Percentiles rank a stretch among this genome's conserved stretches.
phyloP scores from a whole-genome alignment of 2,329 filamentous ascomycete genomes.

The Boeremia exigua region DNA sequence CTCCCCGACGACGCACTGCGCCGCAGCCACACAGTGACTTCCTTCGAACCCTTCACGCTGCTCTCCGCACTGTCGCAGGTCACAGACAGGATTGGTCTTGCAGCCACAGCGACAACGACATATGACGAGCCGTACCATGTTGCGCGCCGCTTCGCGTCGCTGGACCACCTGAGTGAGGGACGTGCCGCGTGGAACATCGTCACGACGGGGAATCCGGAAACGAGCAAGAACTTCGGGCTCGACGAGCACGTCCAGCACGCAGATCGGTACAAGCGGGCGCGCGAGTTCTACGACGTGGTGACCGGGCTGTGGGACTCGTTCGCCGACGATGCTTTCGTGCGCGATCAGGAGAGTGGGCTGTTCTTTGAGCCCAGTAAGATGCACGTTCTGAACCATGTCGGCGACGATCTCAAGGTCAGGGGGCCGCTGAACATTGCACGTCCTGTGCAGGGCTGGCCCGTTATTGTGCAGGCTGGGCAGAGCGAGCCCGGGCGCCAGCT shows the following conservation, averaged over 20 bases:
- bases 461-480: conserved; percentile 62
- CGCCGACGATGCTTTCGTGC: conserved; percentile 68
- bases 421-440: conserved; percentile 61
- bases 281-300: conserved; percentile 72
- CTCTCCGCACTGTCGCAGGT: conserved; percentile 69
- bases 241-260: conserved; percentile 66
- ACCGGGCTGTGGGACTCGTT: conserved; percentile 73
- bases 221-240: conserved; percentile 66
- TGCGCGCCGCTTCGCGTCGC: conserved; percentile 65
- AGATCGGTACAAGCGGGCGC: conserved; percentile 69
- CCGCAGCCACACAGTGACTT: conserved; percentile 63
- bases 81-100: conserved; percentile 71
- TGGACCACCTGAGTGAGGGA: conserved; percentile 70
- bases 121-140: conserved; percentile 73
- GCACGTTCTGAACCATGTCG: conserved; percentile 60
- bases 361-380: conserved; percentile 64
- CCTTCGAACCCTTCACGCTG: conserved; percentile 71
- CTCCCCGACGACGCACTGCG: conserved; percentile 60
- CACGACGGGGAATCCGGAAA: conserved; percentile 69
- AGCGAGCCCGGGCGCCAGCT: conserved; percentile 60
- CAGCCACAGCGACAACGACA: conserved; percentile 69
- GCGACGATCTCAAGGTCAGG: conserved; percentile 53
- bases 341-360: conserved; percentile 61
- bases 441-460: conserved; percentile 62
- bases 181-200: conserved; percentile 59